Percentiles rank a stretch among this genome's conserved stretches.
phyloP scores from a whole-genome alignment of 2,329 filamentous ascomycete species.

The Didymosphaeria variabile region DNA sequence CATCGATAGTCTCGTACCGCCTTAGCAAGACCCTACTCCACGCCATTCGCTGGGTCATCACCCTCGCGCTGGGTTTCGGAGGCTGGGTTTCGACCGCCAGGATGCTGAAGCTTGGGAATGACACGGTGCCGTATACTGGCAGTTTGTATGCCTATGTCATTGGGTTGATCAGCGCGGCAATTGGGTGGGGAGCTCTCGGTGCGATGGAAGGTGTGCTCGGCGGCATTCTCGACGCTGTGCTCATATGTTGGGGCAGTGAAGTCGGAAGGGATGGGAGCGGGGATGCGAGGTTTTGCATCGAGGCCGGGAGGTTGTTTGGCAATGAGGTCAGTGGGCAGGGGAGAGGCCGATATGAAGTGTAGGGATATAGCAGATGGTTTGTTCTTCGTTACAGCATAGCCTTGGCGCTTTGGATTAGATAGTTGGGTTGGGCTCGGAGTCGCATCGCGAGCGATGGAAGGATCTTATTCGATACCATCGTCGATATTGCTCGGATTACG shows the following conservation, averaged over 20 bases:
- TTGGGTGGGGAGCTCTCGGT: constrained; percentile 92
- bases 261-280: constrained; percentile 63
- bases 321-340: constrained; percentile 49
- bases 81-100: constrained; percentile 96
- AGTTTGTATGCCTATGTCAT: constrained; percentile 96
- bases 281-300: constrained; percentile 82
- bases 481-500: neutral
- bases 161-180: constrained; percentile 88
- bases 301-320: constrained; percentile 89
- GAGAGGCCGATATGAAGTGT: constrained; percentile 40
- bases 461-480: neutral
- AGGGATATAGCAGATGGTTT: neutral
- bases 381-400: constrained; percentile 5
- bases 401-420: constrained; percentile 7
- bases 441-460: neutral
- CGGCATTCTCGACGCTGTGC: constrained; percentile 84
- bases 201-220: constrained; percentile 89
- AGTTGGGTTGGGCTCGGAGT: neutral
- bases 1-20: constrained; percentile 81
- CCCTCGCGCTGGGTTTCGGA: constrained; percentile 86
- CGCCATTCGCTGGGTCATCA: constrained; percentile 90
- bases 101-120: constrained; percentile 70
- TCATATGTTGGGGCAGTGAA: constrained; percentile 96
- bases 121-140: constrained; percentile 65
- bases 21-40: constrained; percentile 92